Evolutionary conservation across 345 rosid species (phyloP).

Genomic region (Trapa bicornis): DNA sequence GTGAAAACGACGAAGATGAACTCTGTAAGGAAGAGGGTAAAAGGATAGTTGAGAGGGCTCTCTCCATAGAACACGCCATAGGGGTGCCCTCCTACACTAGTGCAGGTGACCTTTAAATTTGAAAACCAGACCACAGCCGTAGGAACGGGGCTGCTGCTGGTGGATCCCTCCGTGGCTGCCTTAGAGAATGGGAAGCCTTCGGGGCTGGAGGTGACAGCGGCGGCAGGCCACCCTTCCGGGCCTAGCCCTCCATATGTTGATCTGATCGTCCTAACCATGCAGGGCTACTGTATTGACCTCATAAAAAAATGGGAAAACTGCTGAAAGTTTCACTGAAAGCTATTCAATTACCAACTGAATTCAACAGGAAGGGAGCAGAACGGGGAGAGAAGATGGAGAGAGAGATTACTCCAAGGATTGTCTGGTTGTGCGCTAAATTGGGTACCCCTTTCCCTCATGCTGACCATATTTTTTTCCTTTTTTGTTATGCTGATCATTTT

Average conservation of each 20-base stretch:
- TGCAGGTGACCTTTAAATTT: neutral
- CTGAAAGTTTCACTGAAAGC: neutral
- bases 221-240: neutral
- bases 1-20: constrained; percentile 24
- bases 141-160: neutral
- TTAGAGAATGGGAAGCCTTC: neutral
- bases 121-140: neutral
- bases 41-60: neutral
- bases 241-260: neutral
- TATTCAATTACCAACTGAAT: neutral
- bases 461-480: neutral
- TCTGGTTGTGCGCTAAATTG: neutral
- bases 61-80: neutral
- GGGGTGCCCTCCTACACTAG: neutral
- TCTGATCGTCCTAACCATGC: constrained; percentile 1
- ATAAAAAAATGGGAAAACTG: neutral
- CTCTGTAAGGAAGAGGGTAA: constrained; percentile 18
- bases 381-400: neutral
- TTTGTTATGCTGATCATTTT: neutral
- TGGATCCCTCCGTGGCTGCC: neutral
- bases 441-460: neutral
- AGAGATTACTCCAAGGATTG: neutral
- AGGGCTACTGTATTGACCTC: neutral
- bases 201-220: neutral
- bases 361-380: neutral